These are phyloP conservation scores for Starmerella bombicola DNA, from an alignment of 805 yeast species.

Conservation along the genomic window DNA sequence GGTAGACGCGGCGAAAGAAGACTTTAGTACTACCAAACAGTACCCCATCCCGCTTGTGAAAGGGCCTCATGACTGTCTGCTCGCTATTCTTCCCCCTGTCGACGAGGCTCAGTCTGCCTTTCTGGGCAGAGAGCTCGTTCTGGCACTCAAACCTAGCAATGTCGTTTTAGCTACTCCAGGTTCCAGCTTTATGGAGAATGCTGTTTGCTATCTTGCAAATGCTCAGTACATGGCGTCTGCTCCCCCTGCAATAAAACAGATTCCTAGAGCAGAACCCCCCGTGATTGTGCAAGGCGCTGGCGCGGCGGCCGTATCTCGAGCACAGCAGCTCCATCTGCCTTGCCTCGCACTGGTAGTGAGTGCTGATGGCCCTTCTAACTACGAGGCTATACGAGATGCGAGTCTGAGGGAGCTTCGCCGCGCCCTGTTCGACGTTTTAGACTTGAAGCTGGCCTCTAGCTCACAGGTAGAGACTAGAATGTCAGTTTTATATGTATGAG, in stretches of 20 bases:
- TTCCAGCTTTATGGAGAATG: constrained; percentile 14
- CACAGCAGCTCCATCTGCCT: constrained; percentile 19
- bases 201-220: constrained; percentile 10
- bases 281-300: constrained; percentile 25
- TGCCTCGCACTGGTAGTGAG: constrained; percentile 24
- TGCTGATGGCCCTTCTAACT: constrained; percentile 27
- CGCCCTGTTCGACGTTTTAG: constrained; percentile 7
- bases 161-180: constrained; percentile 19
- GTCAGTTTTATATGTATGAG: constrained; percentile 18
- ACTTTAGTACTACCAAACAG: background rate
- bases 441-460: background rate
- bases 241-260: background rate
- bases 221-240: background rate
- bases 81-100: constrained; percentile 14
- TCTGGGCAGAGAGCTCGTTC: constrained; percentile 13
- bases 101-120: constrained; percentile 15
- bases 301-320: constrained; percentile 26
- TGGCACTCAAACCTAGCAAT: background rate
- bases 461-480: constrained; percentile 10
- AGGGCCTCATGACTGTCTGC: constrained; percentile 3
- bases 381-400: constrained; percentile 22
- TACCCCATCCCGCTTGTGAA: background rate
- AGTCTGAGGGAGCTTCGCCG: constrained; percentile 7
- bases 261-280: constrained; percentile 25
- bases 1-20: constrained; percentile 7